Base-by-base conservation (phyloP, 352 stramenopile genomes). In the Phytophthora pisi region DNA sequence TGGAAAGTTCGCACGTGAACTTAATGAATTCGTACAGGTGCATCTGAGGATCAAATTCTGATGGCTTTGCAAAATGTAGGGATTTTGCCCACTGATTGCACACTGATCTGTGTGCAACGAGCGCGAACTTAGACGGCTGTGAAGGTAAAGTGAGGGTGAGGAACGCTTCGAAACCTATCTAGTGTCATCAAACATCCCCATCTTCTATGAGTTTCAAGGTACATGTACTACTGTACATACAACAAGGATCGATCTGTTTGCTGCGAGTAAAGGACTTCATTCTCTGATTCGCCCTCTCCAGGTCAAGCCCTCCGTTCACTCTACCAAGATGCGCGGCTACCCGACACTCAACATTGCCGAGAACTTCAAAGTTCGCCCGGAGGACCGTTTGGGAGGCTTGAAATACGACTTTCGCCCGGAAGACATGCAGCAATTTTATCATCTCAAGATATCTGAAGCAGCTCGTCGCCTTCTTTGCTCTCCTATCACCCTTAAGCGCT, bases 401-500 rank as follows among this genome's bases (percentile, higher is more conserved):
- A 34, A 34, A 7, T 46, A 23, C 40, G 6, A 46, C 34, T 50
- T n/a, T 20, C 30, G 38, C 3, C 16, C 40, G 4, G 24, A 61
- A 26, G 20, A 51, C 15, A 13, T 61, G 26, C 24, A 61, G 24
- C 24, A 61, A 9, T 28, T 43, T 5, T 61, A 61, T 15, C 36
- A 40, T 18, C 24, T 51, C 13, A 28, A 6, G 11, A 10, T 23
- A 16, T 30, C 6, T n/a, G 51, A 57, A 31, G n/a, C 31, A 16
- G 30, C 52, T 51, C 20, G 52, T 24, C 8, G 26, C 36, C 28
- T 34, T 34, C 28, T 10, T 34, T 34, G 16, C 46, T 36, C 36
- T 15, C 5, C 18, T 11, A 62, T 62, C 51, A 49, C 60, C 24
- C 7, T 62, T 28, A 67, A 56, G 42, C 60, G 30, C 51, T 47